These are phyloP conservation scores for Lagerstroemia speciosa DNA, from an alignment of 345 rosid genomes.

Conservation along the genomic window DNA sequence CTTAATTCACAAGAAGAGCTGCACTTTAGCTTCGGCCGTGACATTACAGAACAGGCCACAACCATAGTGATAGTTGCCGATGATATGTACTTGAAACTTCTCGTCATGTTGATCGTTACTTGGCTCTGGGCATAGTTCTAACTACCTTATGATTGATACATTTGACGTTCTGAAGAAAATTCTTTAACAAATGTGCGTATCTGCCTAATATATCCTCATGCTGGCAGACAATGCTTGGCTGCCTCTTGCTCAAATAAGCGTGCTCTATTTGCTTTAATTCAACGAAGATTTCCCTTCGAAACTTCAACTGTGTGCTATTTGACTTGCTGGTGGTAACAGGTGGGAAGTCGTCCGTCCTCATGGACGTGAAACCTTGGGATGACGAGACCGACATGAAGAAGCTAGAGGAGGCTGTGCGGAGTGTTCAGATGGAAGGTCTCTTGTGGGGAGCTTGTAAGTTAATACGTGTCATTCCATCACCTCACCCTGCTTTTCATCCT, in stretches of 20 bases:
- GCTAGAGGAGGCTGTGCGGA: slow-evolving; percentile 63
- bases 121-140: background rate
- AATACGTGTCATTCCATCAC: background rate
- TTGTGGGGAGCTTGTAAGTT: slow-evolving; percentile 91
- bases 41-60: background rate
- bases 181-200: background rate
- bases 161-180: background rate
- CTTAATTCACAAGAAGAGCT: too few species aligned
- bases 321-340: slow-evolving; percentile 26
- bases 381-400: slow-evolving; percentile 99
- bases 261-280: background rate
- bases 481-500: background rate
- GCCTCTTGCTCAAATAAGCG: background rate
- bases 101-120: background rate
- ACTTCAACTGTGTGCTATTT: background rate
- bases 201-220: too few species aligned
- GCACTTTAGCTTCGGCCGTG: too few species aligned
- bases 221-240: background rate
- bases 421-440: slow-evolving; percentile 76
- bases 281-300: background rate
- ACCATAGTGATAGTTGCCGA: background rate
- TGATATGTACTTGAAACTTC: background rate
- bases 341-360: slow-evolving; percentile 82
- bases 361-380: slow-evolving; percentile 97
- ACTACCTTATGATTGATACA: background rate